Evolutionary conservation across 2,329 filamentous ascomycete genomes (phyloP).

Genomic region (Tolypocladium pustulatum): DNA sequence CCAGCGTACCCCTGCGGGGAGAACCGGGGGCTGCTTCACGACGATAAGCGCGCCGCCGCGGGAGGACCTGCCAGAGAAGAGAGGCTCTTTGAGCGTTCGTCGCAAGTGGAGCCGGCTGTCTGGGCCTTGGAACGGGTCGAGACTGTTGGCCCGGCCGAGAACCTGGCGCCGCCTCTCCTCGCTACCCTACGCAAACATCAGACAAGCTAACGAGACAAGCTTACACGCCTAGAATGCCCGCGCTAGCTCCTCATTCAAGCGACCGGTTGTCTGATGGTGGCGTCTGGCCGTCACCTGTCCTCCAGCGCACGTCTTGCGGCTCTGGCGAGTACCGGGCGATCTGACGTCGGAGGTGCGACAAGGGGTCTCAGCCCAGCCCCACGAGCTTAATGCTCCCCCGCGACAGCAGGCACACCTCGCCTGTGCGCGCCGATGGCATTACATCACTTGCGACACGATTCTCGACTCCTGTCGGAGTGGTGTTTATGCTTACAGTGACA

Average conservation of each 20-base stretch:
- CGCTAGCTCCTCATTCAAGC: background rate
- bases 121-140: background rate
- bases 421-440: slow-evolving; percentile 1
- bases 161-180: background rate
- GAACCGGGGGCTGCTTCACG: background rate
- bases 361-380: background rate
- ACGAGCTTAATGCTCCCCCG: slow-evolving; percentile 1
- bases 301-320: background rate
- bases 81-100: background rate
- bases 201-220: background rate
- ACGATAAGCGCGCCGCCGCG: background rate
- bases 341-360: slow-evolving; percentile 9
- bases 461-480: background rate
- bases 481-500: background rate
- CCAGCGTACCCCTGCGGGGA: background rate
- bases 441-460: slow-evolving; percentile 1
- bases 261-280: background rate
- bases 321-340: slow-evolving; percentile 9
- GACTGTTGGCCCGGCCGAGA: background rate
- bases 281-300: background rate
- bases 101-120: background rate
- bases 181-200: background rate
- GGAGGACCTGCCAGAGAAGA: background rate
- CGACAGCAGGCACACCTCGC: background rate
- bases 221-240: background rate